phyloP scores from a whole-genome alignment of 495 filamentous ascomycete genomes.

The Xylaria bambusicola region DNA sequence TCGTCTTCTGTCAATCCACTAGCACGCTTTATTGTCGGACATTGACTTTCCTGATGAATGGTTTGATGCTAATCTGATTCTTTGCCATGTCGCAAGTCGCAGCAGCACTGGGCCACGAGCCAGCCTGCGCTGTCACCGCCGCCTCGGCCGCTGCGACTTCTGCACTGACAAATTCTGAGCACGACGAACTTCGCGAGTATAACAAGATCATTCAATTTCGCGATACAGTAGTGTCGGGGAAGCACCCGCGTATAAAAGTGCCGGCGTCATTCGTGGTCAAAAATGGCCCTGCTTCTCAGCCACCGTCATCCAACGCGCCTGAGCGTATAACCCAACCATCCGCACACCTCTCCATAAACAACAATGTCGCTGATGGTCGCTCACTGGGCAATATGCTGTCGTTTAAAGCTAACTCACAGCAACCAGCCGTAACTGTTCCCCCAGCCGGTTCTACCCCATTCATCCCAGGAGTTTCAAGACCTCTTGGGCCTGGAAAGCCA shows the following conservation, averaged over 20 bases:
- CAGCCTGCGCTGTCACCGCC: conserved; percentile 4
- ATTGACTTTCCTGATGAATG: conserved; percentile 12
- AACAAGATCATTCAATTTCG: conserved; percentile 74
- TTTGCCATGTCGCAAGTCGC: conserved; percentile 21
- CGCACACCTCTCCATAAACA: conserved; percentile 17
- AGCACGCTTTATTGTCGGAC: conserved; percentile 7
- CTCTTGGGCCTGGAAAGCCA: conserved; percentile 30
- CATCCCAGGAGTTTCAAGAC: conserved; percentile 30
- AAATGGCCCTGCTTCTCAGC: conserved; percentile 32
- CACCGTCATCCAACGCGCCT: conserved; percentile 34
- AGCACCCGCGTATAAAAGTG: conserved; percentile 69
- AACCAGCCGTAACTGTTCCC: conserved; percentile 30
- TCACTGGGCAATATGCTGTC: conserved; percentile 40
- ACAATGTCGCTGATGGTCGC: conserved; percentile 24
- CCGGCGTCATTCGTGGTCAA: conserved; percentile 31
- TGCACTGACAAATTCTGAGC: conserved; percentile 29
- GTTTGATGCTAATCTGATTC: conserved; percentile 18
- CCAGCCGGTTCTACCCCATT: conserved; percentile 27
- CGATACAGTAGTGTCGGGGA: conserved; percentile 73
- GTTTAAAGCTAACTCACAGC: conserved; percentile 41
- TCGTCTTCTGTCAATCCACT: background rate
- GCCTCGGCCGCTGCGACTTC: conserved; percentile 15
- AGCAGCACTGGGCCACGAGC: conserved; percentile 12
- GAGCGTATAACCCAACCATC: conserved; percentile 33
- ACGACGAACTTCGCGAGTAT: conserved; percentile 56